Conservation (phyloP, 179 eudicot genomes). For the Silene vulgaris region DNA sequence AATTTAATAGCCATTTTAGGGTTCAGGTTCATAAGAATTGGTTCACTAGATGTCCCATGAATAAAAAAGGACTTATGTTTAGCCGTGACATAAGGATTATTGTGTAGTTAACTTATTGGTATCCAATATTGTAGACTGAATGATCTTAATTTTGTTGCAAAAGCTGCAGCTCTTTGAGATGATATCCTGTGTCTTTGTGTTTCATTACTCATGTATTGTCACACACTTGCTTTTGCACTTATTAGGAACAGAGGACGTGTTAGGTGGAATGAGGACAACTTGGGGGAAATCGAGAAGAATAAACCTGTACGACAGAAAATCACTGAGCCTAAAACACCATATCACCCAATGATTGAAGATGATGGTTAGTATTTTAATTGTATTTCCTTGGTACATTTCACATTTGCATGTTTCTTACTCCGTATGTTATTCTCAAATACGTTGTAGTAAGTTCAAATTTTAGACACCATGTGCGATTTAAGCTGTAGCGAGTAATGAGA, state of each 20-base stretch:
- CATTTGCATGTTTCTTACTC: constrained; percentile 3
- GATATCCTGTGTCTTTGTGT: not conserved
- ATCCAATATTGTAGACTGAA: not conserved
- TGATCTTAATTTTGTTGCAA: not conserved
- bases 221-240: constrained; percentile 14
- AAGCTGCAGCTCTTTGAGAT: not conserved
- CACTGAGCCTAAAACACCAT: constrained; percentile 98
- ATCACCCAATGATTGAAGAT: constrained; percentile 75
- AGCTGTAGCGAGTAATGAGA: not conserved
- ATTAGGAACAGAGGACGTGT: constrained; percentile 54
- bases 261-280: constrained; percentile 78
- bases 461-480: not conserved
- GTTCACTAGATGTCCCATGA: not conserved
- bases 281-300: constrained; percentile 80
- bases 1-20: not conserved
- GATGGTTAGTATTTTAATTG: constrained; percentile 43
- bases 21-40: not conserved
- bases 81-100: not conserved
- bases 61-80: not conserved
- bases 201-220: not conserved
- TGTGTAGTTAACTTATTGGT: not conserved
- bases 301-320: constrained; percentile 98
- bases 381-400: not conserved
- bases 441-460: not conserved
- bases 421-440: not conserved